Conservation (phyloP, 1,284 basidiomycete species). For the Leucoagaricus sp. region DNA sequence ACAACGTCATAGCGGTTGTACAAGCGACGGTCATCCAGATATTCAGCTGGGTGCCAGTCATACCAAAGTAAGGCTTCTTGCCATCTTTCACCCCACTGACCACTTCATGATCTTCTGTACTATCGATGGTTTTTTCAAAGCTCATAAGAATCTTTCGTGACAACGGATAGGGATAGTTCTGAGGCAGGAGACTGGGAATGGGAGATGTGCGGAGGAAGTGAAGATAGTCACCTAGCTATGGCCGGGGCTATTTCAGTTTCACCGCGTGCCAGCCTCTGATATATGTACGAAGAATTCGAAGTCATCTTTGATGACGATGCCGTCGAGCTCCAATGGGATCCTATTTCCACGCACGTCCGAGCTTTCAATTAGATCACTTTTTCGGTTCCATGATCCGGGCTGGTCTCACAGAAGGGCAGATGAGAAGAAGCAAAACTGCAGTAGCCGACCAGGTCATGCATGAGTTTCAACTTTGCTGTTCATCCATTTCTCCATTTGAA, state of each 20-base stretch:
- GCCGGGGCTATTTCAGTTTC: conserved; percentile 17
- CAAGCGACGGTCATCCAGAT: conserved; percentile 48
- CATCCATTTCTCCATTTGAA: not conserved
- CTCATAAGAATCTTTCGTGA: conserved; percentile 3
- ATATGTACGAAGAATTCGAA: conserved; percentile 23
- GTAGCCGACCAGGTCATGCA: not conserved
- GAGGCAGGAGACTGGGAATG: not conserved
- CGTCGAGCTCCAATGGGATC: conserved; percentile 6
- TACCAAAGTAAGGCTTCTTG: conserved; percentile 39
- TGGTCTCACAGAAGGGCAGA: not conserved
- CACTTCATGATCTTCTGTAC: not conserved
- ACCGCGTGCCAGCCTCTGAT: conserved; percentile 24
- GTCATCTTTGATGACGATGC: conserved; percentile 14
- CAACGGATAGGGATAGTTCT: not conserved
- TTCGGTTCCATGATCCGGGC: not conserved
- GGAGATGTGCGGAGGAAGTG: conserved; percentile 6
- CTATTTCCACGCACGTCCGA: not conserved
- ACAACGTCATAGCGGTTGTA: conserved; percentile 48
- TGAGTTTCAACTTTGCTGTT: not conserved
- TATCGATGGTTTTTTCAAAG: conserved; percentile 14
- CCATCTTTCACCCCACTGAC: not conserved
- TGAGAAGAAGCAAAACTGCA: not conserved
- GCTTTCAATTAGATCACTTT: not conserved
- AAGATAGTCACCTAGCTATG: conserved; percentile 9
- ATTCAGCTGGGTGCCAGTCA: conserved; percentile 43